phyloP scores from a whole-genome alignment of 805 yeast species.

The Barnettozyma botsteinii region DNA sequence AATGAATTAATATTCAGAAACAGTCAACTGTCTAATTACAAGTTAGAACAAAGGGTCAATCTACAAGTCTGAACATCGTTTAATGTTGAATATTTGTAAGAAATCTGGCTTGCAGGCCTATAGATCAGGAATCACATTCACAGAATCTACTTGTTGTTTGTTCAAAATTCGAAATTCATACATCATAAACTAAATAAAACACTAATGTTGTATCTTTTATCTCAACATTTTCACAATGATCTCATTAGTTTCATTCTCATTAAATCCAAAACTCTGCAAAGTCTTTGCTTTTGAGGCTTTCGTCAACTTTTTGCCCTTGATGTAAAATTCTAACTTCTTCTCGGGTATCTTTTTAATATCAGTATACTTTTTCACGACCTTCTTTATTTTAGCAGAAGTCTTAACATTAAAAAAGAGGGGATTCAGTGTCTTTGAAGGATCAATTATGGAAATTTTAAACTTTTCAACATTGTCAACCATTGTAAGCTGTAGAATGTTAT shows the following conservation, averaged over 20 bases:
- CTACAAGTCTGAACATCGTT: no score
- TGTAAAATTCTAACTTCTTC: neutral
- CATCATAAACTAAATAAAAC: no score
- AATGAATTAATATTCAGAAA: no score
- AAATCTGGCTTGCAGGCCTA: no score
- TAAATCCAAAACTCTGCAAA: neutral
- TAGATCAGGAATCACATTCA: no score
- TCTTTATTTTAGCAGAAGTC: constrained; percentile 4
- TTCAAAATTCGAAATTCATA: no score
- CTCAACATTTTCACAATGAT: no score
- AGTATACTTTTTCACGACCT: constrained; percentile 3
- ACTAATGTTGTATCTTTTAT: no score
- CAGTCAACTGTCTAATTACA: no score
- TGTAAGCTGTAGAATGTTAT: constrained; percentile 24
- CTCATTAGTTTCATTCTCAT: neutral
- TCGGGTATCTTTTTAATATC: neutral
- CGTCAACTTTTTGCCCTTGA: neutral
- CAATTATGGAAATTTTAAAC: constrained; percentile 27
- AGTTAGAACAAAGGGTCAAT: no score
- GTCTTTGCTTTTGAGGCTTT: neutral
- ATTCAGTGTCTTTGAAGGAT: constrained; percentile 21
- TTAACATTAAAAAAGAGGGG: constrained; percentile 15
- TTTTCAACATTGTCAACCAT: constrained; percentile 29
- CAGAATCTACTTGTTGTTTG: no score
- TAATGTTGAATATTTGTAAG: no score